phyloP scores from a whole-genome alignment of 768 basidiomycete species.

The Stropharia rugosoannulata region DNA sequence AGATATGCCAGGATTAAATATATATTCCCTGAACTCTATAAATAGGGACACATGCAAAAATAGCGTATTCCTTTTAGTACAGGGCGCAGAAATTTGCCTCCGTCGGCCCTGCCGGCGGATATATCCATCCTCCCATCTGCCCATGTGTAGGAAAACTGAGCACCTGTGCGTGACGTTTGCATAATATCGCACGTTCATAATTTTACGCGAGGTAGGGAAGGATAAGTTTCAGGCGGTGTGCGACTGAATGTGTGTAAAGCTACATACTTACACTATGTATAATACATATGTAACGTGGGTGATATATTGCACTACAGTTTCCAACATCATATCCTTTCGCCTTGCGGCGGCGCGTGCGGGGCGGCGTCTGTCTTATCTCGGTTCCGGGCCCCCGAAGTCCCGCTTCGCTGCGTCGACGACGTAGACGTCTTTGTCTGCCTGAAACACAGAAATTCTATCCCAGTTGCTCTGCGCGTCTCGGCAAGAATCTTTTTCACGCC shows the following conservation, averaged over 20 bases:
- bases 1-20: too few relatives aligned
- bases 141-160: not conserved
- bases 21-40: too few relatives aligned
- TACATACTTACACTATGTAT: not conserved
- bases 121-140: not conserved
- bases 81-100: not conserved
- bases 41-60: too few relatives aligned
- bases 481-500: constrained; percentile 88
- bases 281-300: not conserved
- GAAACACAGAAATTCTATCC: constrained; percentile 95
- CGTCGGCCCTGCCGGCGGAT: not conserved
- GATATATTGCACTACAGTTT: not conserved
- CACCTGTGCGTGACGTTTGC: not conserved
- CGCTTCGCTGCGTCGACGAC: constrained; percentile 23
- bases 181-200: not conserved
- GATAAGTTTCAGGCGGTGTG: not conserved
- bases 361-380: constrained; percentile 20
- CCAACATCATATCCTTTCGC: not conserved
- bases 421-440: constrained; percentile 58
- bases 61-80: not conserved
- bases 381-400: constrained; percentile 17
- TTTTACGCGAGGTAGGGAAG: not conserved
- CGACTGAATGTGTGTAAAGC: too few relatives aligned
- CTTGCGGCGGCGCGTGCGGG: not conserved
- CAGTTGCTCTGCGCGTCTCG: constrained; percentile 87